A percentile compares a stretch with the other conserved stretches of the same genome.
phyloP scores from a whole-genome alignment of 176 grass and related monocot genomes.

The Phyllostachys edulis region DNA sequence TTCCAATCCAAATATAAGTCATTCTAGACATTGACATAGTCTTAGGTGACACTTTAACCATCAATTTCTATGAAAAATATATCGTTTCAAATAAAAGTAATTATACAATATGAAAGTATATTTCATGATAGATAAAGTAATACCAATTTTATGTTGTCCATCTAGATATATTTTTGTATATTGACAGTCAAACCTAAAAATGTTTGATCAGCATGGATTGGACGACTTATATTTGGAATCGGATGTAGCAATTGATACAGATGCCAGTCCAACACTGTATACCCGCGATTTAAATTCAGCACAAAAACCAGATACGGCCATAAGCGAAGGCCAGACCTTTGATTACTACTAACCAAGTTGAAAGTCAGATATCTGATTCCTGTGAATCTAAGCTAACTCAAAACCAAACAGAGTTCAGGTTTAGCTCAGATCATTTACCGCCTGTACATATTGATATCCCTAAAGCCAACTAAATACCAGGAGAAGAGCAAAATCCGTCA shows the following conservation, averaged over 20 bases:
- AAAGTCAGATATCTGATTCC: neutral
- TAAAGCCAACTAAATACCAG: conserved; percentile 24
- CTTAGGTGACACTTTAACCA: no score
- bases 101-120: no score
- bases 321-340: neutral
- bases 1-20: no score
- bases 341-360: neutral
- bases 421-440: conserved; percentile 15
- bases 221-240: no score
- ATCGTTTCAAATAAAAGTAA: no score
- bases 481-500: conserved; percentile 28
- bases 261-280: neutral
- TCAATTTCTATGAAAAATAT: no score
- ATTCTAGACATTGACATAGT: no score
- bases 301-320: neutral
- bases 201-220: no score
- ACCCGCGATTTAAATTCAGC: neutral
- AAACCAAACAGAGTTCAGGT: neutral
- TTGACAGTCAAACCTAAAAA: no score
- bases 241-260: neutral
- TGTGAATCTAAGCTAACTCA: conserved; percentile 13
- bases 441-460: conserved; percentile 40
- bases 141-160: no score
- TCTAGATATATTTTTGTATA: no score
- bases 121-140: no score